Evolutionary conservation across 352 stramenopile species (phyloP), one percentile per base, ranked within the genome.

Genomic region (Pythium sukuiense): DNA sequence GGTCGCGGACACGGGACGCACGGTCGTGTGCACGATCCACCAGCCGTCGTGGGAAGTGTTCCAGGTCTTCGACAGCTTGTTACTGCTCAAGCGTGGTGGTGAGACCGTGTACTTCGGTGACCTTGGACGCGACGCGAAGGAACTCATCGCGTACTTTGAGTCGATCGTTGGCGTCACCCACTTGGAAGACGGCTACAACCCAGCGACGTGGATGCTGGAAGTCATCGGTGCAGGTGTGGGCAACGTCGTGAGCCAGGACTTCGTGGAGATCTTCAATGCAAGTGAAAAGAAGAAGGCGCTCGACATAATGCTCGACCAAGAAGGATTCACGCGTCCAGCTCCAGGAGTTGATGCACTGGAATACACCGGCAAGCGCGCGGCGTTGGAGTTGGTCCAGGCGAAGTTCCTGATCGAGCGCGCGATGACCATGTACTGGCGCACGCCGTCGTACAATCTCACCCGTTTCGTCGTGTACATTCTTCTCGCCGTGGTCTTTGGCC

Each of bases 381-480:
- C 62, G 0, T 54, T 35, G 11, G 16, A 29, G 49, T 63, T 43
- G 32, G 6, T 50, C 12, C 29, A 74, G 55, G 2, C 73, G 45
- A 52, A 72, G 77, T 61, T 53, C 9, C 30, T 71, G 9, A 16
- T 71, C 26, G 7, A n/a, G 12, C 64, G 64, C 14, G 60, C 54
- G 24, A 55, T 59, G 32, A 13, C 27, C 8, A 52, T 72, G 29
- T 70, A 76, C 54, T 76, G 69, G 69, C 65, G 69, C 26, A 70
- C 64, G 26, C 81, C 84, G 26, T 70, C 69, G 46, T 96, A 96
- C 69, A 92, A 89, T 63, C 55, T 91, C 14, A 82, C 83, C 2
- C 78, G 87, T 6, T 74, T 94, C 13, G 69, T 81, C 9, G 63
- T 94, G n/a, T 80, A 70, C 53, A 59, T 74, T 7, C 54, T 88